Conservation (phyloP, 371 early-diverging fungal species). For the Thermomucor indicae-seudaticae region DNA sequence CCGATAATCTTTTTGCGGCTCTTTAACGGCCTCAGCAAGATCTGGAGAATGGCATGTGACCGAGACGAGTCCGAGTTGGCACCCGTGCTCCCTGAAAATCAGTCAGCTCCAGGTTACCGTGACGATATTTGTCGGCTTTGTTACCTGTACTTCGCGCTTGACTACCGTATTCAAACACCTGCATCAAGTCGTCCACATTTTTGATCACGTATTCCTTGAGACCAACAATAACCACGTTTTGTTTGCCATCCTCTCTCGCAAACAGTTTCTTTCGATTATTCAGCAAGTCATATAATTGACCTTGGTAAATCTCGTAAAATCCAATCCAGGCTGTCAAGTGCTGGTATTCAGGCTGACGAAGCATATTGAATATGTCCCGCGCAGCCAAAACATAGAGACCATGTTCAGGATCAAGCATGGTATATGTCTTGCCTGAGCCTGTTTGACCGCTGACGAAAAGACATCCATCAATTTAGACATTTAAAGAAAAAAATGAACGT, state of each 20-base stretch:
- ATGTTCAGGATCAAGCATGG: slow-evolving; percentile 84
- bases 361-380: slow-evolving; percentile 77
- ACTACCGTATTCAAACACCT: slow-evolving; percentile 90
- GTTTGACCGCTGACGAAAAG: slow-evolving; percentile 80
- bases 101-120: not conserved
- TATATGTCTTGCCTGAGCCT: slow-evolving; percentile 92
- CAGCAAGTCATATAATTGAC: slow-evolving; percentile 89
- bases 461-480: no score
- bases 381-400: slow-evolving; percentile 90
- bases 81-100: slow-evolving; percentile 71
- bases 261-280: slow-evolving; percentile 82
- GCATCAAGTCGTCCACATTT: slow-evolving; percentile 77
- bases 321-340: slow-evolving; percentile 77
- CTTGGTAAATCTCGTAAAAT: slow-evolving; percentile 96
- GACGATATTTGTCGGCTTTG: not conserved
- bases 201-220: slow-evolving; percentile 79
- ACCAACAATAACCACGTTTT: slow-evolving; percentile 85
- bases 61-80: slow-evolving; percentile 97
- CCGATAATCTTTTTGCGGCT: slow-evolving; percentile 51
- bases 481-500: not conserved
- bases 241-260: slow-evolving; percentile 93
- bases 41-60: slow-evolving; percentile 95
- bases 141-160: slow-evolving; percentile 83
- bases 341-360: slow-evolving; percentile 67
- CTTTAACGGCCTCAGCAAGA: slow-evolving; percentile 73